Evolutionary conservation across 129 eudicot genomes (phyloP), one percentile per base, ranked within the genome.

Genomic region (Rutidosis leptorrhynchoides): DNA sequence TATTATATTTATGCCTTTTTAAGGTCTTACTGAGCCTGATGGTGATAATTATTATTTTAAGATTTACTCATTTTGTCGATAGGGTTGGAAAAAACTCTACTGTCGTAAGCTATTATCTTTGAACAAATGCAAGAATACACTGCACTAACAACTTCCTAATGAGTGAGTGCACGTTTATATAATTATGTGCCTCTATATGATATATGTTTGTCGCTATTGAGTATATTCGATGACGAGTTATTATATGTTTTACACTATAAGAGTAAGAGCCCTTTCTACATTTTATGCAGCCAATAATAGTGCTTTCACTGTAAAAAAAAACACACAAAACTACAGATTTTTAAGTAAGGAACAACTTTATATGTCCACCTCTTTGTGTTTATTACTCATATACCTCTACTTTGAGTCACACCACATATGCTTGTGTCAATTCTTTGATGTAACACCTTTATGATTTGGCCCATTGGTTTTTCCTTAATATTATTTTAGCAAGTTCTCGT

Each of bases 401-500:
- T 35, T 35, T 9, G 14, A 35, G 42, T 3, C 42, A 35, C 42
- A 35, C 2, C 52, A 45, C n/a, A 45, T 45, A 15, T 45, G 14
- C 5, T 45, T 45, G 52, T 14, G 20, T 45, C 3, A 7, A 35
- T 64, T 49, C 21, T 58, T 12, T 58, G 45, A 27, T 57, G 58
- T 32, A 61, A 43, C 25, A 28, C 32, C 29, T 29, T 65, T 28
- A 35, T 35, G 14, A 46, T 17, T 25, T 52, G 32, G 1, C n/a
- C 5, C 25, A 26, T 4, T 58, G 54, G 63, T 52, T 80, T 80
- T 75, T 77, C 83, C 69, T 79, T 78, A 78, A 85, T 88, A 52
- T 56, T 16, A 27, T 27, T 64, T 73, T 65, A 93, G 98, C 95
- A 62, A 69, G 86, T 64, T 93, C 98, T 15, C 78, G 82, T 8